These are phyloP conservation scores for Sphaerosporella brunnea DNA, from an alignment of 495 filamentous ascomycete species.

Conservation along the genomic window DNA sequence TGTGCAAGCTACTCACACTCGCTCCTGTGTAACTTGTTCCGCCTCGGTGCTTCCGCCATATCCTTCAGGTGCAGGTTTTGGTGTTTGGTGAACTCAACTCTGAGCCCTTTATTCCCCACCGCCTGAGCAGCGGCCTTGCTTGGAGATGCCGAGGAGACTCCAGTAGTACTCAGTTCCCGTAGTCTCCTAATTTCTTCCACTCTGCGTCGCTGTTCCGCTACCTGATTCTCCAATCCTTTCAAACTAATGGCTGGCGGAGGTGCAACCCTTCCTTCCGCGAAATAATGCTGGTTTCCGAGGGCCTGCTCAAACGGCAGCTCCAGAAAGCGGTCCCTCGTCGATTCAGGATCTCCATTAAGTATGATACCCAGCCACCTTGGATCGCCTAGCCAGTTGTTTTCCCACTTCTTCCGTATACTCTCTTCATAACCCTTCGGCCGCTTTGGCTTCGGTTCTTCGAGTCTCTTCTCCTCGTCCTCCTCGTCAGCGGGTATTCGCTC, in stretches of 20 bases:
- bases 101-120: constrained; percentile 1
- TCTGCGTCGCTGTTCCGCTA: constrained; percentile 20
- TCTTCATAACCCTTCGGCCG: constrained; percentile 17
- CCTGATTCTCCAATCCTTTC: constrained; percentile 19
- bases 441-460: constrained; percentile 6
- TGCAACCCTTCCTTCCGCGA: constrained; percentile 11
- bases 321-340: constrained; percentile 20
- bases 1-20: neutral
- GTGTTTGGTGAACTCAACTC: constrained; percentile 1
- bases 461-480: neutral
- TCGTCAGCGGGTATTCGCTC: neutral
- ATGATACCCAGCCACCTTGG: constrained; percentile 24
- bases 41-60: neutral
- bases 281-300: constrained; percentile 19
- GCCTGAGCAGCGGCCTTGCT: neutral
- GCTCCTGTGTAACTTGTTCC: neutral
- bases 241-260: constrained; percentile 10
- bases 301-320: constrained; percentile 22
- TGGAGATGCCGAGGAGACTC: neutral
- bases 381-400: constrained; percentile 25
- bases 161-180: neutral
- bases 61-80: constrained; percentile 2
- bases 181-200: constrained; percentile 8
- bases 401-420: constrained; percentile 20
- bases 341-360: constrained; percentile 19